These are phyloP conservation scores for Neonothopanus nambi DNA, from an alignment of 1,284 basidiomycete genomes.

Conservation along the genomic window DNA sequence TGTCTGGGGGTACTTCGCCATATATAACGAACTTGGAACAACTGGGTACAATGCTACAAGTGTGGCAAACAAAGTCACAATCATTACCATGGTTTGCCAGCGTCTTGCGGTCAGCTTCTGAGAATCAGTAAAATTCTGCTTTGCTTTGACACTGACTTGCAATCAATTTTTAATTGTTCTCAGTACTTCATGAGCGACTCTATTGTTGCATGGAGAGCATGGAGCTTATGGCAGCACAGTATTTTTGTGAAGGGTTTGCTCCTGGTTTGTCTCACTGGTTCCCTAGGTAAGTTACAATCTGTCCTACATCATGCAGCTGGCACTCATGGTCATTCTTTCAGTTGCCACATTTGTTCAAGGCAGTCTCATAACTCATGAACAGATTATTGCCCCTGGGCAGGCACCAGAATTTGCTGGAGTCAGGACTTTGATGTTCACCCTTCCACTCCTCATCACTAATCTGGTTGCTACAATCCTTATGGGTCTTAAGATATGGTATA, in stretches of 20 bases:
- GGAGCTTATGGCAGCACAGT: background rate
- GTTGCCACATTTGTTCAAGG: constrained; percentile 3
- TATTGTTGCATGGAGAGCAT: constrained; percentile 6
- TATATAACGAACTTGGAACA: background rate
- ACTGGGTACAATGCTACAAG: background rate
- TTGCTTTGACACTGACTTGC: no score
- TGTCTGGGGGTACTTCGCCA: background rate
- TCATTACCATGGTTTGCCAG: constrained; percentile 1
- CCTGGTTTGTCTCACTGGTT: background rate
- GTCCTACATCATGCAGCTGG: background rate
- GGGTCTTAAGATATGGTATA: constrained; percentile 12
- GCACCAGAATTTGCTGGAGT: background rate
- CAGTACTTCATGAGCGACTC: background rate
- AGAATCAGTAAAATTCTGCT: no score
- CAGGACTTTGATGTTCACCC: constrained; percentile 5
- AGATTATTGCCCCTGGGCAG: background rate
- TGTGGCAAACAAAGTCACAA: background rate
- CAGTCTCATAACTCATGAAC: background rate
- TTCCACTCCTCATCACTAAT: constrained; percentile 17
- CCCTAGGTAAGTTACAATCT: background rate
- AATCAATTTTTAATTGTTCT: no score
- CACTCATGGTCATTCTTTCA: background rate
- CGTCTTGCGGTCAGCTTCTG: background rate
- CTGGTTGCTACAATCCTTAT: constrained; percentile 10
- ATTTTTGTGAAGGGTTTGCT: background rate